Conservation (phyloP, 176 grass and related monocot genomes). For the Poa annua region DNA sequence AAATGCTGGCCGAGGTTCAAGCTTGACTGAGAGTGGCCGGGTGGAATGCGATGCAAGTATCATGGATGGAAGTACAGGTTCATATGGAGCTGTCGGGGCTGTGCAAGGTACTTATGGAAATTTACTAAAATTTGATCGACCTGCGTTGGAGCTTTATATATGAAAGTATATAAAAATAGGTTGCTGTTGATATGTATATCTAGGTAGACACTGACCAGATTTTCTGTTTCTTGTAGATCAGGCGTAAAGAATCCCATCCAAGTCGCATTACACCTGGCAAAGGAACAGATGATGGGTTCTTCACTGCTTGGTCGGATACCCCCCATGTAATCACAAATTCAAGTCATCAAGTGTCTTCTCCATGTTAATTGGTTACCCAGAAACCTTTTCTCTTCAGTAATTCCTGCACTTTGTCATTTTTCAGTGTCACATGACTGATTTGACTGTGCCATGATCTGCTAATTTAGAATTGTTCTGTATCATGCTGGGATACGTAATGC, state of each 20-base stretch:
- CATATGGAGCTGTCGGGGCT: constrained; percentile 91
- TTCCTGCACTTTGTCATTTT: not conserved
- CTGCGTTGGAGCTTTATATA: not conserved
- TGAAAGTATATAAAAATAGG: not conserved
- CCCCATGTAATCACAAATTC: constrained; percentile 79
- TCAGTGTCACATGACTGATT: not conserved
- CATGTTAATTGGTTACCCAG: not conserved
- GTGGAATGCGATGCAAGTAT: constrained; percentile 98
- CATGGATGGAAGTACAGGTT: constrained; percentile 84
- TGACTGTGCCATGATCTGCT: constrained; percentile 5
- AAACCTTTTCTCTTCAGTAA: constrained; percentile 2
- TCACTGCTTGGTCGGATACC: constrained; percentile 92
- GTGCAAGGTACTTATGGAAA: constrained; percentile 67
- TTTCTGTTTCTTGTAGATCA: constrained; percentile 79
- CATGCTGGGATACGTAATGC: constrained; percentile 23
- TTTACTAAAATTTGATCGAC: constrained; percentile 21
- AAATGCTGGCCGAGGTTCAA: constrained; percentile 90
- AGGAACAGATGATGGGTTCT: constrained; percentile 73
- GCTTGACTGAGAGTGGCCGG: constrained; percentile 80
- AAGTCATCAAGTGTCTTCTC: constrained; percentile 17
- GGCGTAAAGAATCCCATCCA: constrained; percentile 90
- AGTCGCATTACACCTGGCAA: constrained; percentile 70
- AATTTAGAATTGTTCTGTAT: constrained; percentile 16
- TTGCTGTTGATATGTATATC: constrained; percentile 18
- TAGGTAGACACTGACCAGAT: constrained; percentile 23